These are phyloP conservation scores for Melampsora occidentalis DNA, from an alignment of 1,284 basidiomycete species.

Conservation along the genomic window DNA sequence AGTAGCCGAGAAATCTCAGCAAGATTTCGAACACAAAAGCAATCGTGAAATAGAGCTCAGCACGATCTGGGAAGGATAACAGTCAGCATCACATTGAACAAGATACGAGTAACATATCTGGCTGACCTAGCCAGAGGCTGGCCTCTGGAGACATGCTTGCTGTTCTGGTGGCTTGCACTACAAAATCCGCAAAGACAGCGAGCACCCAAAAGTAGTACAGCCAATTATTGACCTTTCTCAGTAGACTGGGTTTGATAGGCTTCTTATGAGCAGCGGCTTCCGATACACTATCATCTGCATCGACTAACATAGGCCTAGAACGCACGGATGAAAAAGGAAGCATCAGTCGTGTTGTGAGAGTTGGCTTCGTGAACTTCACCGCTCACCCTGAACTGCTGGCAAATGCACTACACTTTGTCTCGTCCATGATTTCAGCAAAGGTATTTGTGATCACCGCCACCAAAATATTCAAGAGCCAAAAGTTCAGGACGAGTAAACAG, in stretches of 20 bases:
- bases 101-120: not conserved
- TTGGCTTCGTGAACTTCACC: not conserved
- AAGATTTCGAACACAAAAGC: slow-evolving; percentile 86
- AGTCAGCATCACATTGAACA: not conserved
- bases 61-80: slow-evolving; percentile 58
- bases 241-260: slow-evolving; percentile 21
- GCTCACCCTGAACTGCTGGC: slow-evolving; percentile 62
- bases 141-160: slow-evolving; percentile 61
- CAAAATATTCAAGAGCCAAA: slow-evolving; percentile 75
- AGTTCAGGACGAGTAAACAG: slow-evolving; percentile 54
- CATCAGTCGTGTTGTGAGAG: no score
- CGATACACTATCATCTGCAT: not conserved
- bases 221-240: slow-evolving; percentile 27
- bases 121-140: slow-evolving; percentile 55
- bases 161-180: slow-evolving; percentile 72
- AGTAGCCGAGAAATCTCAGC: slow-evolving; percentile 67
- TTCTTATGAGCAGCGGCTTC: not conserved
- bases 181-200: slow-evolving; percentile 62
- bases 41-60: slow-evolving; percentile 76
- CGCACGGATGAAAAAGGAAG: not conserved
- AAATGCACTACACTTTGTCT: slow-evolving; percentile 90
- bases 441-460: slow-evolving; percentile 96
- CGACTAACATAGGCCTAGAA: not conserved
- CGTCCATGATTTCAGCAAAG: slow-evolving; percentile 81
- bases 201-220: slow-evolving; percentile 58